These are phyloP conservation scores for Tubosaeta sp. DNA, from an alignment of 768 basidiomycete species.

Conservation along the genomic window DNA sequence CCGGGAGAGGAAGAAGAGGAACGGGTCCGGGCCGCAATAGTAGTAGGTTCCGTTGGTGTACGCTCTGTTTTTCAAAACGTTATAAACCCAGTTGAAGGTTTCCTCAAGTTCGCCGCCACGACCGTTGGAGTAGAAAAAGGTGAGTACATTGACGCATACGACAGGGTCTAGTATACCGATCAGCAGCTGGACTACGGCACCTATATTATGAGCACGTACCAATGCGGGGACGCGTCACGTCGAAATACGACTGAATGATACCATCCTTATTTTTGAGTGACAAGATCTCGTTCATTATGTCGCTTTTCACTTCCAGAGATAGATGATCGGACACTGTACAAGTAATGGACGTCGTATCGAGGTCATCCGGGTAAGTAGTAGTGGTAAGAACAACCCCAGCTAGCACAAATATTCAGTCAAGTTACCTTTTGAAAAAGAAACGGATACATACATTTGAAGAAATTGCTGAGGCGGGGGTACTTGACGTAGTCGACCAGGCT, in stretches of 20 bases:
- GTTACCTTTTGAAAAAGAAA: background rate
- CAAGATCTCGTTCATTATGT: constrained; percentile 21
- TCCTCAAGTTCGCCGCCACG: constrained; percentile 15
- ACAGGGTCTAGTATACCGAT: constrained; percentile 10
- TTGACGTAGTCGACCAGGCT: constrained; percentile 18
- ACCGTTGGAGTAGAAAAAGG: constrained; percentile 18
- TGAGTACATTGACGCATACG: constrained; percentile 19
- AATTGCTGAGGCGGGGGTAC: constrained; percentile 18
- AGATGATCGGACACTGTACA: constrained; percentile 15
- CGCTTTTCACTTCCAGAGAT: constrained; percentile 13
- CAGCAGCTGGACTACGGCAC: no score
- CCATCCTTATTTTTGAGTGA: constrained; percentile 15
- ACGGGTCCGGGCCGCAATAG: constrained; percentile 15
- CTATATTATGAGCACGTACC: no score
- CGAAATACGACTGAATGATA: constrained; percentile 20
- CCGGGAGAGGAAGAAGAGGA: constrained; percentile 21
- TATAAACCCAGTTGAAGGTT: constrained; percentile 19
- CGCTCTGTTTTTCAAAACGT: constrained; percentile 19
- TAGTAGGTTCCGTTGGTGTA: constrained; percentile 18
- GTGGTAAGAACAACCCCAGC: constrained; percentile 9
- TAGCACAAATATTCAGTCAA: constrained; percentile 7
- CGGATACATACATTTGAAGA: constrained; percentile 13
- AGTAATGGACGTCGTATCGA: constrained; percentile 19
- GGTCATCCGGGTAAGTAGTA: constrained; percentile 12
- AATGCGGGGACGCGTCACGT: constrained; percentile 17